phyloP scores from a whole-genome alignment of 2,329 filamentous ascomycete species.

The Aspergillus hiratsukae region DNA sequence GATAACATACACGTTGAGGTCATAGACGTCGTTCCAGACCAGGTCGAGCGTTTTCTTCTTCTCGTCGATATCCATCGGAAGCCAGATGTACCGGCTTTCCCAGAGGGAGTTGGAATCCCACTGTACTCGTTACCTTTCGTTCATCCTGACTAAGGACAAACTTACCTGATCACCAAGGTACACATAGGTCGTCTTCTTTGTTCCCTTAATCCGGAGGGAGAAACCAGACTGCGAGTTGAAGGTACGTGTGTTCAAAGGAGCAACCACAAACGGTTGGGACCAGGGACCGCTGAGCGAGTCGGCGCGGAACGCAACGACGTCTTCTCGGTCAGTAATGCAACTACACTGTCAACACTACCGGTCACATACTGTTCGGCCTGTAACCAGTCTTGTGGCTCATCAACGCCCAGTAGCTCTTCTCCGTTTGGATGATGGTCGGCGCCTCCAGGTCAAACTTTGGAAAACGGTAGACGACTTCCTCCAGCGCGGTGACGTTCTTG shows the following conservation, averaged over 20 bases:
- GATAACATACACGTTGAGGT: conserved; percentile 43
- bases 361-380: conserved; percentile 49
- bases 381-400: conserved; percentile 64
- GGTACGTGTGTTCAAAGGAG: conserved; percentile 49
- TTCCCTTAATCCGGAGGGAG: conserved; percentile 46
- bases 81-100: conserved; percentile 56
- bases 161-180: conserved; percentile 44
- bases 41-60: conserved; percentile 47
- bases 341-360: neutral
- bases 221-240: conserved; percentile 53
- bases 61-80: conserved; percentile 52
- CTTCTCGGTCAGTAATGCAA: conserved; percentile 15
- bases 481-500: conserved; percentile 48
- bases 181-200: conserved; percentile 47
- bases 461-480: conserved; percentile 52
- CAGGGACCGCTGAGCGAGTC: conserved; percentile 49
- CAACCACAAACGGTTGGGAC: conserved; percentile 52
- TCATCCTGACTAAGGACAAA: neutral
- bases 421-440: conserved; percentile 57
- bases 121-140: conserved; percentile 19
- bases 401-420: conserved; percentile 55
- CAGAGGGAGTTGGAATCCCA: conserved; percentile 55
- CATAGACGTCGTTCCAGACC: conserved; percentile 55
- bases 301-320: conserved; percentile 54
- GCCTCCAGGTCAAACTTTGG: conserved; percentile 59